phyloP scores from a whole-genome alignment of 1,139 yeast species.

The Protomyces inundatus region DNA sequence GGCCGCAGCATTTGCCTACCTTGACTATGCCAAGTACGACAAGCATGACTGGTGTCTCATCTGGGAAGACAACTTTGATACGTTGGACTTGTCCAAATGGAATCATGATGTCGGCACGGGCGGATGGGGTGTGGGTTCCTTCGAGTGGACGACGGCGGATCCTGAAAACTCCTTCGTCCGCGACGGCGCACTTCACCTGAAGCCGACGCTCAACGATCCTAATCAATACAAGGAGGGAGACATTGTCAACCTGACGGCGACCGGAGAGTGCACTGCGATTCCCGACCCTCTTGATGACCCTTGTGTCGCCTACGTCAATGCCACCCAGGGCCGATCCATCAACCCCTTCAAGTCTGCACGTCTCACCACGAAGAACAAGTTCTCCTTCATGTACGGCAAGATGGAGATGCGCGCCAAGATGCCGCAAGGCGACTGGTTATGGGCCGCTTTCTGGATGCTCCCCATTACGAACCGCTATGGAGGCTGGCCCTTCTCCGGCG shows the following conservation, averaged over 20 bases:
- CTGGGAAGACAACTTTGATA: slow-evolving; percentile 23
- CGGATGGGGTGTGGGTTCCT: slow-evolving; percentile 30
- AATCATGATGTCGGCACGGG: slow-evolving; percentile 27
- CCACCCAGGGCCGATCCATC: slow-evolving; percentile 25
- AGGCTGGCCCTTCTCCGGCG: slow-evolving; percentile 31
- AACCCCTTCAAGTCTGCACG: slow-evolving; percentile 31
- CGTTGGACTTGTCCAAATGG: slow-evolving; percentile 17
- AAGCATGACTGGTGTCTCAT: slow-evolving; percentile 26
- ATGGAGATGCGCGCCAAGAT: slow-evolving; percentile 29
- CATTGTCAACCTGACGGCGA: slow-evolving; percentile 28
- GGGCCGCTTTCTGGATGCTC: slow-evolving; percentile 32
- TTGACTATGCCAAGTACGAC: slow-evolving; percentile 24
- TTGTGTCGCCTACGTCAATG: slow-evolving; percentile 28
- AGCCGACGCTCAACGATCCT: slow-evolving; percentile 28
- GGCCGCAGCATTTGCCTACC: slow-evolving; percentile 26
- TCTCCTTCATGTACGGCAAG: slow-evolving; percentile 27
- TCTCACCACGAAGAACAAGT: slow-evolving; percentile 27
- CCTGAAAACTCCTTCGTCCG: slow-evolving; percentile 25
- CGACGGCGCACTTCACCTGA: slow-evolving; percentile 27
- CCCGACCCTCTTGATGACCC: not conserved
- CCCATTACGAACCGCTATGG: slow-evolving; percentile 28
- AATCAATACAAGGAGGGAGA: slow-evolving; percentile 27
- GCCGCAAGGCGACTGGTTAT: slow-evolving; percentile 31
- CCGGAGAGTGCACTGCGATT: slow-evolving; percentile 27
- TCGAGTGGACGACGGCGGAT: slow-evolving; percentile 29